phyloP scores from a whole-genome alignment of 768 basidiomycete genomes.

The Amanita inopinata region DNA sequence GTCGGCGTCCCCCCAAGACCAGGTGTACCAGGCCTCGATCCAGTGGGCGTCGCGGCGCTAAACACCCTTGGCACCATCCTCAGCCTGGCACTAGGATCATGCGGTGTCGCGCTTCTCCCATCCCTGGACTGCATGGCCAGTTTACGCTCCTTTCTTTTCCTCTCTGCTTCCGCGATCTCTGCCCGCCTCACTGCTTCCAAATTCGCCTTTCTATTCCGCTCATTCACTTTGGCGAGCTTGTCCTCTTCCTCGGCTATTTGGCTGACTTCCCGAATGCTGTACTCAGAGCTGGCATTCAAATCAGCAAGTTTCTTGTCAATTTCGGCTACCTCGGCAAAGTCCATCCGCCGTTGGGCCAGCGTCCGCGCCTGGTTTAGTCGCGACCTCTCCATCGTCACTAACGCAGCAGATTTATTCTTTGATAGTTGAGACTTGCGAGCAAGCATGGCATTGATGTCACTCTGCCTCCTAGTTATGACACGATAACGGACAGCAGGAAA shows the following conservation, averaged over 20 bases:
- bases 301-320: constrained; percentile 60
- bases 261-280: constrained; percentile 10
- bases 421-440: constrained; percentile 48
- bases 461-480: constrained; percentile 32
- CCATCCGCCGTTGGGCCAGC: constrained; percentile 67
- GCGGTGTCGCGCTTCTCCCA: constrained; percentile 25
- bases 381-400: constrained; percentile 49
- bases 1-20: constrained; percentile 29
- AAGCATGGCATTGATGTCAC: constrained; percentile 74
- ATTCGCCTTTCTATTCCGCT: constrained; percentile 82
- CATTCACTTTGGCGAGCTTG: constrained; percentile 72
- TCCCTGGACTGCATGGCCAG: constrained; percentile 30
- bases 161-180: constrained; percentile 59
- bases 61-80: constrained; percentile 55
- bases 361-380: constrained; percentile 63
- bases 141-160: constrained; percentile 62
- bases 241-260: constrained; percentile 24
- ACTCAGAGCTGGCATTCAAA: constrained; percentile 21
- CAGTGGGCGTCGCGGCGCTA: constrained; percentile 36
- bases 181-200: constrained; percentile 70
- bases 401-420: constrained; percentile 21
- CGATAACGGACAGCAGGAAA: constrained; percentile 6
- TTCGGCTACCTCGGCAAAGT: constrained; percentile 47
- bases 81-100: constrained; percentile 59
- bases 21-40: constrained; percentile 57